Evolutionary conservation across 257 asterid genomes (phyloP), one percentile per base, ranked within the genome.

Genomic region (Nicotiana undulata): DNA sequence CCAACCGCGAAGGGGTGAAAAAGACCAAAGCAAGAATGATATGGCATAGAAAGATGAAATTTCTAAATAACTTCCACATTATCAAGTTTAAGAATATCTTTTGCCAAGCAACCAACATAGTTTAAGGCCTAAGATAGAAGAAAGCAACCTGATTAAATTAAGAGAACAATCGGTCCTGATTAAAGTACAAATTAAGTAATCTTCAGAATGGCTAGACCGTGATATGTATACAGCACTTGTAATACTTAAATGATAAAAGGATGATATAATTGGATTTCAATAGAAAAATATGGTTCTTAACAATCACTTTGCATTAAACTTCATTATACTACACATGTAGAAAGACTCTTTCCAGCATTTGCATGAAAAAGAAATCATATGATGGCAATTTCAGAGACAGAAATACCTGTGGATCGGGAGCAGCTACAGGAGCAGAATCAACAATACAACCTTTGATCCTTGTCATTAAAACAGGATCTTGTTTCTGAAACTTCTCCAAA

Each of bases 391-490:
- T 72, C 10, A 58, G 81, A 81, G 78, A 61, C 60, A 83, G 83
- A 9, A 80, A 32, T 88, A 95, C 99, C 97, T 92, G 94, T 49
- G 98, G 97, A 83, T 95, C 97, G 22, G 97, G 92, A 26, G 87
- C 86, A 16, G 97, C 94, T 80, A 89, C 97, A 15, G 99, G 99
- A 77, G 98, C 97, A 32, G 98, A 95, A 91, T 95, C 99, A 75
- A 95, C 97, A 63, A 95, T 72, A 75, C 97, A 93, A 24, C 99
- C 99, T 85, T 87, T 91, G 81, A 93, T 93, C 86, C 85, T 90
- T 84, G 89, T 91, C 10, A 85, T 80, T 82, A 95, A 80, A 40
- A 82, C 82, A 32, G 85, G 83, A 87, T 95, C 95, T 84, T 80
- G 88, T 81, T 86, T 85, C 87, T 88, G 93, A 86, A 91, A 85